Conservation (phyloP, 495 filamentous ascomycete species). For the Xylaria acuta region DNA sequence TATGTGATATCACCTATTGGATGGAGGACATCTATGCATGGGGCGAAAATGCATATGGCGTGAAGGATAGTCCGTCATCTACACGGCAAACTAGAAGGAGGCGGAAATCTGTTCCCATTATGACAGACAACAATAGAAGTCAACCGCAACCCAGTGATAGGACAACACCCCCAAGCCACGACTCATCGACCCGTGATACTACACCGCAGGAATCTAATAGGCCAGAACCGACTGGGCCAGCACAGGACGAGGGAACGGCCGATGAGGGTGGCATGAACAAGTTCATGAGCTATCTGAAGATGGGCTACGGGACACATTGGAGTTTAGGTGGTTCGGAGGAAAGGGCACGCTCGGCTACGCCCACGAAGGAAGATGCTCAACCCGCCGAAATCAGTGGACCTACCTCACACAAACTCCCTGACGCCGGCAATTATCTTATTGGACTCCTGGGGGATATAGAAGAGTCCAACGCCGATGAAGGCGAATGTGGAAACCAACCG, state of each 20-base stretch:
- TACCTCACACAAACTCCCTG: conserved; percentile 16
- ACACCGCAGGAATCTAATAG: conserved; percentile 4
- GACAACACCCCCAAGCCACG: neutral
- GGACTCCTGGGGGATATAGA: conserved; percentile 71
- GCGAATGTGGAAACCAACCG: conserved; percentile 33
- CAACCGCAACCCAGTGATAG: neutral
- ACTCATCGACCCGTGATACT: conserved; percentile 13
- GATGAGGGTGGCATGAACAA: conserved; percentile 47
- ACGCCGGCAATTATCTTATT: conserved; percentile 70
- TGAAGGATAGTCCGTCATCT: conserved; percentile 73
- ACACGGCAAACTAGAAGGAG: conserved; percentile 45
- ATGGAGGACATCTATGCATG: conserved; percentile 81
- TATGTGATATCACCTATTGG: conserved; percentile 77
- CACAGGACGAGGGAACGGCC: conserved; percentile 19
- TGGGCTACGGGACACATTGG: conserved; percentile 65
- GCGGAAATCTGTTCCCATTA: conserved; percentile 29
- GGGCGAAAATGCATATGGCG: conserved; percentile 80
- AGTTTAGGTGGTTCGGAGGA: conserved; percentile 43
- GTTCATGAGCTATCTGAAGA: conserved; percentile 57
- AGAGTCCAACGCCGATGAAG: conserved; percentile 38
- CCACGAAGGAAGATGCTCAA: conserved; percentile 11
- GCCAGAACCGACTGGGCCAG: conserved; percentile 12
- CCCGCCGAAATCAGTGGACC: conserved; percentile 15
- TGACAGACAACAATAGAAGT: conserved; percentile 34
- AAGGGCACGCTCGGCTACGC: neutral